Evolutionary conservation across 1,139 yeast species (phyloP), one percentile per base, ranked within the genome.

Genomic region (Saccharomyces pastorianus): DNA sequence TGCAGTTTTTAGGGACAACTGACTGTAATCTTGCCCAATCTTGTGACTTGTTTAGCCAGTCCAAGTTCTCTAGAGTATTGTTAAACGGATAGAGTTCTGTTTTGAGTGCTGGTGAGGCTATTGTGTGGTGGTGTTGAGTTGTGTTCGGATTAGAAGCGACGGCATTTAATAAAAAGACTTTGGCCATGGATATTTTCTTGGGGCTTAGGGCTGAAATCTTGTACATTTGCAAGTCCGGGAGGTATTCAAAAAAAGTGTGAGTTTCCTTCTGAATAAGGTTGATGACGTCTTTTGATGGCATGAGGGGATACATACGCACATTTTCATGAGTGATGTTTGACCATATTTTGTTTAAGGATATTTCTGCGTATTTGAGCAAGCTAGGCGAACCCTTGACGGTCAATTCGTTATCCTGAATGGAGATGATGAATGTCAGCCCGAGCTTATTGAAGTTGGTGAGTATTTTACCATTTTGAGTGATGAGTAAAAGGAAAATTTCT

Each of bases 381-480:
- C 68, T 56, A 25, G 60, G 59, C 11, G 68, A 64, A 0, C 71
- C 70, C 17, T 69, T 63, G 2, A 71, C 65, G 32, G 70, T 61
- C 44, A 71, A 61, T 51, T 67, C 63, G 44, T 62, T 60, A 29
- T 71, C 71, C 29, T 67, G 66, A 3, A 71, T 60, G 4, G 67
- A 61, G 14, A 77, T 73, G 0, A 70, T 65, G n/a, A 65, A 54
- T 2, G 63, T 59, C 5, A 67, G 65, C 20, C 67, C 68, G 26
- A 66, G 57, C 23, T 67, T 58, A 4, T 69, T 62, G 44, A 68
- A 58, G 53, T 68, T 68, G 42, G 66, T 62, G 26, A 68, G 53
- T 25, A 79, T 73, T 59, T 72, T 73, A 54, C 81, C 78, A 47
- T 71, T 69, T 53, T 73, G 71, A 29, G 72, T 64, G 32, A 79